Percentiles rank a stretch among this genome's conserved stretches.
These are phyloP conservation scores for Debaryomyces psychrophilus DNA, from an alignment of 1,139 yeast species.

Conservation along the genomic window DNA sequence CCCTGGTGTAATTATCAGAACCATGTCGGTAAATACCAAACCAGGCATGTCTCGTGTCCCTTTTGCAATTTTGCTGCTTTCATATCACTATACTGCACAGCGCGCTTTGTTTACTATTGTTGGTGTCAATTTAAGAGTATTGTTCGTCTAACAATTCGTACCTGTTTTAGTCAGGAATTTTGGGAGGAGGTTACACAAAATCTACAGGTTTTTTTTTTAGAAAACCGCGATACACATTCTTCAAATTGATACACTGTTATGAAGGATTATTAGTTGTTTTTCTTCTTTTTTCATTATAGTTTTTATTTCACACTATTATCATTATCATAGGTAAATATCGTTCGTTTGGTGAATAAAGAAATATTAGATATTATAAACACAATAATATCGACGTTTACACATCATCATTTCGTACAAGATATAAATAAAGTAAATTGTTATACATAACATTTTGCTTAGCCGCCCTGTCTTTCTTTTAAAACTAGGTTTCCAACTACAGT, in stretches of 20 bases:
- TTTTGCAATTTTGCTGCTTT: neutral
- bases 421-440: slow-evolving; percentile 1
- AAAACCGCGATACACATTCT: slow-evolving; percentile 9
- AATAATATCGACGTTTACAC: neutral
- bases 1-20: slow-evolving; percentile 3
- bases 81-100: neutral
- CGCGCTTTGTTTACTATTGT: slow-evolving; percentile 3
- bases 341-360: slow-evolving; percentile 5
- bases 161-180: slow-evolving; percentile 7
- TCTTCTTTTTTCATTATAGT: slow-evolving; percentile 6
- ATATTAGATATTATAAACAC: neutral
- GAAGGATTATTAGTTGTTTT: slow-evolving; percentile 7
- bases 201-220: slow-evolving; percentile 2
- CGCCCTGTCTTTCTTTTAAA: slow-evolving; percentile 5
- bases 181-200: slow-evolving; percentile 5
- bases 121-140: neutral
- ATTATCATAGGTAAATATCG: slow-evolving; percentile 1
- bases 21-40: neutral
- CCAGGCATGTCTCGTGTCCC: neutral
- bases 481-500: slow-evolving; percentile 14
- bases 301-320: no score
- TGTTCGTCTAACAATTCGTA: neutral
- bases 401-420: neutral
- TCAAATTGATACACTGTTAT: neutral
- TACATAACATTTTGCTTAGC: slow-evolving; percentile 6